A percentile compares a stretch with the other conserved stretches of the same genome.
These are phyloP conservation scores for Sergeia podlipaevii DNA, from an alignment of 208 protist species.

Conservation along the genomic window DNA sequence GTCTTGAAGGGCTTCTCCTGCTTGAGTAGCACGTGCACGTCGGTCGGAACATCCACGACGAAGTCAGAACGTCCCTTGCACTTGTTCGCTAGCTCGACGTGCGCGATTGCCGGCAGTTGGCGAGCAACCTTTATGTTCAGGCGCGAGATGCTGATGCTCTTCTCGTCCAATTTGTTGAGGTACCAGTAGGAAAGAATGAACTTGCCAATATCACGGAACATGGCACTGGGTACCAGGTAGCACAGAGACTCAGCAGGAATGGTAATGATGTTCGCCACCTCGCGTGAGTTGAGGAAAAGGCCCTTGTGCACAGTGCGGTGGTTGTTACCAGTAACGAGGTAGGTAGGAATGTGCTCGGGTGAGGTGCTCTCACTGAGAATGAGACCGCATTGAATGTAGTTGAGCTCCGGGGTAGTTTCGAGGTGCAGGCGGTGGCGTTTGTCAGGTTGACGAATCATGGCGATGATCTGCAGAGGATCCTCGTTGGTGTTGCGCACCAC, in stretches of 20 bases:
- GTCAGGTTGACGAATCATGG: conserved; percentile 72
- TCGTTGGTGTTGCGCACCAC: conserved; percentile 40
- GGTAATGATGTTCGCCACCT: conserved; percentile 62
- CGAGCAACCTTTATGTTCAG: conserved; percentile 50
- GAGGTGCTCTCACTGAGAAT: conserved; percentile 40
- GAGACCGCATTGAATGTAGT: conserved; percentile 72
- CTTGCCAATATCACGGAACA: conserved; percentile 67
- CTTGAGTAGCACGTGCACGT: conserved; percentile 67
- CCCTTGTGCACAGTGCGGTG: conserved; percentile 65
- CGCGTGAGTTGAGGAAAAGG: conserved; percentile 55
- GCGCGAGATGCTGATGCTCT: conserved; percentile 34
- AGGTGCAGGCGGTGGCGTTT: conserved; percentile 70
- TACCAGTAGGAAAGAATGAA: conserved; percentile 86
- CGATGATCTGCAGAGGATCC: conserved; percentile 59
- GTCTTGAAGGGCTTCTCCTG: conserved; percentile 71
- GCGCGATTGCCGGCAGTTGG: conserved; percentile 58
- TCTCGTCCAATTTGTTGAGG: conserved; percentile 26
- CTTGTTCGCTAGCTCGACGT: conserved; percentile 47
- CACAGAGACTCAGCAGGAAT: conserved; percentile 61
- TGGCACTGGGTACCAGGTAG: conserved; percentile 71
- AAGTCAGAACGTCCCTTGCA: conserved; percentile 74
- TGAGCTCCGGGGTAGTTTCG: conserved; percentile 48
- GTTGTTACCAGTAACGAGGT: conserved; percentile 80
- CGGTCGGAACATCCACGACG: conserved; percentile 61
- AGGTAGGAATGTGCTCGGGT: conserved; percentile 48